These are phyloP conservation scores for Aspergillus ochraceoroseus DNA, from an alignment of 2,329 filamentous ascomycete species.

Conservation along the genomic window DNA sequence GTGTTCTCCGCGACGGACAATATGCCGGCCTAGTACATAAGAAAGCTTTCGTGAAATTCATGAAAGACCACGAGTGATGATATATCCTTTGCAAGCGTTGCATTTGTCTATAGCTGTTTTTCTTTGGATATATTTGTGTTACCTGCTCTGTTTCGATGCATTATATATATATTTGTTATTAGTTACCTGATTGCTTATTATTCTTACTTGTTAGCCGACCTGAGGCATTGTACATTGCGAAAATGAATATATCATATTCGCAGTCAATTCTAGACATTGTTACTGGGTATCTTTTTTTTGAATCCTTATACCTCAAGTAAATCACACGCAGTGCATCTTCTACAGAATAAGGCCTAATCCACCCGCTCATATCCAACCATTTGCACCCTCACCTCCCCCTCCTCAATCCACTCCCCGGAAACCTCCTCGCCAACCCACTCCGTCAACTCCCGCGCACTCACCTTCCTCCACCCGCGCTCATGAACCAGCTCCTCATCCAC, in stretches of 20 bases:
- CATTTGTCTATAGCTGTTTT: neutral
- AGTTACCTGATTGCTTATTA: no score
- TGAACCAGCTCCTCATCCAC: constrained; percentile 32
- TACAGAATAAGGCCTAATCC: no score
- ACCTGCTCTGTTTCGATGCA: no score
- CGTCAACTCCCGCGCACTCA: constrained; percentile 32
- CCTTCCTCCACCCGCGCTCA: constrained; percentile 33
- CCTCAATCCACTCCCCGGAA: constrained; percentile 43
- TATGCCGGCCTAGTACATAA: constrained; percentile 95
- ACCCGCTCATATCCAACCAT: constrained; percentile 45
- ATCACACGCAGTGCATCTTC: no score
- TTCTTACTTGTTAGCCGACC: no score
- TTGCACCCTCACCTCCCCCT: constrained; percentile 49
- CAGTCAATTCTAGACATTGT: no score
- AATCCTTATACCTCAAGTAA: no score
- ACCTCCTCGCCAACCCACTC: constrained; percentile 44
- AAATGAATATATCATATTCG: no score
- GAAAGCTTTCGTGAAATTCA: constrained; percentile 92
- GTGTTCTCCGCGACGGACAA: constrained; percentile 74
- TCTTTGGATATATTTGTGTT: no score
- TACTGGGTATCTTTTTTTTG: neutral
- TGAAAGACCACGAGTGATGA: constrained; percentile 66
- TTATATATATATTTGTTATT: no score
- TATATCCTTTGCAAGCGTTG: neutral
- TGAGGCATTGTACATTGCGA: constrained; percentile 4